Conservation (phyloP, 805 yeast genomes). For the Blastobotrys chiropterorum region DNA sequence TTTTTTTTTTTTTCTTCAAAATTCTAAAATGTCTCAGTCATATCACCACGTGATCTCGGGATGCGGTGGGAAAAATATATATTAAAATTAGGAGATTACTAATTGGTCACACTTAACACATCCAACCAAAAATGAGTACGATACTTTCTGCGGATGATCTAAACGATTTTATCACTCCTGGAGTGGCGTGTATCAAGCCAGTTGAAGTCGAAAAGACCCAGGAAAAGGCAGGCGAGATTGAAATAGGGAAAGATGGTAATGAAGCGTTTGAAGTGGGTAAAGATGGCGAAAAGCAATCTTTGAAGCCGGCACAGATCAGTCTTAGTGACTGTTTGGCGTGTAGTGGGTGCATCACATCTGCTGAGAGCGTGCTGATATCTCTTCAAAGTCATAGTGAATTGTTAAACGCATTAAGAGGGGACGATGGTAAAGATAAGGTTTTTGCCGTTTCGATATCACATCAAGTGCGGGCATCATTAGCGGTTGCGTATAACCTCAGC, state of each 20-base stretch:
- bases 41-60: not conserved
- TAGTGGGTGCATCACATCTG: conserved; percentile 93
- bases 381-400: conserved; percentile 84
- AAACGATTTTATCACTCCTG: conserved; percentile 92
- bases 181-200: conserved; percentile 92
- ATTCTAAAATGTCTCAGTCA: no score
- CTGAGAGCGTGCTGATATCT: conserved; percentile 90
- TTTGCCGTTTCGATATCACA: conserved; percentile 80
- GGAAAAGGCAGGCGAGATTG: conserved; percentile 44
- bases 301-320: conserved; percentile 80
- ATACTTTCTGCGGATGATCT: conserved; percentile 81
- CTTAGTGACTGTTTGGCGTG: conserved; percentile 93
- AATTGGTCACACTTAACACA: not conserved
- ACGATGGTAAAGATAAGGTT: conserved; percentile 28
- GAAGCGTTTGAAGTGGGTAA: conserved; percentile 16
- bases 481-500: conserved; percentile 53
- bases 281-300: conserved; percentile 35
- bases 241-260: conserved; percentile 47
- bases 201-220: conserved; percentile 40
- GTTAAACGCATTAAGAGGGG: conserved; percentile 46
- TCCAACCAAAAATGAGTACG: conserved; percentile 59
- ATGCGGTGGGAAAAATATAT: no score
- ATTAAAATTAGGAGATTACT: not conserved
- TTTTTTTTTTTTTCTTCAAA: no score
- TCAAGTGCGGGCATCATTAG: conserved; percentile 77